Evolutionary conservation across 2,329 filamentous ascomycete species (phyloP).

Genomic region (Zasmidium citrigriseum): DNA sequence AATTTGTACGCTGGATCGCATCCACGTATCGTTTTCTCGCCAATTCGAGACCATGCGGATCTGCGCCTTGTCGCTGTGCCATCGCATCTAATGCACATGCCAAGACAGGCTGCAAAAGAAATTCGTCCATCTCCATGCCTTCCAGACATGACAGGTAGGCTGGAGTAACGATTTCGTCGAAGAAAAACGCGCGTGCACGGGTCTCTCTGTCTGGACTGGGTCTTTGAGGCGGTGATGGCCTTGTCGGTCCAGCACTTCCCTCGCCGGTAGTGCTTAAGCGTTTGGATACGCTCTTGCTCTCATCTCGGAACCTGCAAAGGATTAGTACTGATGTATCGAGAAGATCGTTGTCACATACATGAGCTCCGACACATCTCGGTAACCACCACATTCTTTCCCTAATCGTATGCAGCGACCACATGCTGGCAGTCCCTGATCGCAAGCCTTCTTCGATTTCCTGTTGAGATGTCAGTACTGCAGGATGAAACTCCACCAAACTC

Average conservation of each 20-base stretch:
- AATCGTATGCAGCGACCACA: slow-evolving; percentile 21
- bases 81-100: slow-evolving; percentile 18
- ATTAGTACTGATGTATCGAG: not conserved
- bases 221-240: not conserved
- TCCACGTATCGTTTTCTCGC: slow-evolving; percentile 19
- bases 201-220: slow-evolving; percentile 11
- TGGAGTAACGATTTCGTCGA: slow-evolving; percentile 15
- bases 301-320: slow-evolving; percentile 16
- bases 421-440: slow-evolving; percentile 14
- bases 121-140: slow-evolving; percentile 8
- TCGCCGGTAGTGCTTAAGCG: slow-evolving; percentile 8
- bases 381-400: slow-evolving; percentile 17
- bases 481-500: no score
- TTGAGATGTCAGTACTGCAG: no score
- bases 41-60: slow-evolving; percentile 1
- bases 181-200: slow-evolving; percentile 13
- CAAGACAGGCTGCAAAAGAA: slow-evolving; percentile 16
- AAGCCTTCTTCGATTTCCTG: slow-evolving; percentile 2
- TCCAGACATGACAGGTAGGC: slow-evolving; percentile 15
- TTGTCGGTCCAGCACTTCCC: not conserved
- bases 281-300: slow-evolving; percentile 14
- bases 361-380: slow-evolving; percentile 19
- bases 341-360: not conserved
- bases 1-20: slow-evolving; percentile 17
- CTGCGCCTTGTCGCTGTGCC: slow-evolving; percentile 7